Evolutionary conservation across 2,329 filamentous ascomycete species (phyloP), one percentile per base, ranked within the genome.

Genomic region (Pseudopithomyces maydicus): DNA sequence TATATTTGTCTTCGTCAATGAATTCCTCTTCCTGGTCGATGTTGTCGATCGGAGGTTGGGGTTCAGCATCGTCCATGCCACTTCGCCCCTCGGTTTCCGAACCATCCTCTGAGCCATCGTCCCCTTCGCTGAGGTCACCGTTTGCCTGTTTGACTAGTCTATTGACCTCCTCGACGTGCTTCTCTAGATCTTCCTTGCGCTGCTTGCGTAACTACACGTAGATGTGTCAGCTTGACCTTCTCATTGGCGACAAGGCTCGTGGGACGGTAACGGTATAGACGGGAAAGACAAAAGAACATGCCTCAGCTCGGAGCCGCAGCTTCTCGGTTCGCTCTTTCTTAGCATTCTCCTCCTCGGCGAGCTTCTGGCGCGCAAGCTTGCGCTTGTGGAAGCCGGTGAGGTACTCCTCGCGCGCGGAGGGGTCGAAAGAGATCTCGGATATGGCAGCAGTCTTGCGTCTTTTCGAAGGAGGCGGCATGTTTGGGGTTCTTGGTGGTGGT

Each of bases 351-450:
- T 95, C 92, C 71, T 95, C 90, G 1, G 94, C 94, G 76, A 88
- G 82, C 79, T 96, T 96, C 64, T 88, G 87, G 36, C 95, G 85
- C 74, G 92, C 90, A 52, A 90, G 80, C 77, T 97, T 98, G 76
- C 95, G 89, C 83, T 98, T 99, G 81, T 94, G 93, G 78, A 99
- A 99, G 2, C 95, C 95, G 0, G 92, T 97, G 56, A 99, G 83
- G 73, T 91, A 99, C 71, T 98, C 92, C 63, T 90, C 81, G 63
- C 95, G 88, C 44, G 90, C 90, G 59, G 84, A 82, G 59, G 84
- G 79, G 79, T 99, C 92, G 79, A 98, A 99, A 51, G 81, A 86
- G 75, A 99, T 89, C 71, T 93, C 91, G 58, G 91, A 81, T 14
- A 82, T 74, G 72, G 59, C 77, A 75, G 77, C 66, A 74, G 90